A percentile compares a stretch with the other conserved stretches of the same genome.
These are phyloP conservation scores for Spongiforma sp. DNA, from an alignment of 1,284 basidiomycete species.

Conservation along the genomic window DNA sequence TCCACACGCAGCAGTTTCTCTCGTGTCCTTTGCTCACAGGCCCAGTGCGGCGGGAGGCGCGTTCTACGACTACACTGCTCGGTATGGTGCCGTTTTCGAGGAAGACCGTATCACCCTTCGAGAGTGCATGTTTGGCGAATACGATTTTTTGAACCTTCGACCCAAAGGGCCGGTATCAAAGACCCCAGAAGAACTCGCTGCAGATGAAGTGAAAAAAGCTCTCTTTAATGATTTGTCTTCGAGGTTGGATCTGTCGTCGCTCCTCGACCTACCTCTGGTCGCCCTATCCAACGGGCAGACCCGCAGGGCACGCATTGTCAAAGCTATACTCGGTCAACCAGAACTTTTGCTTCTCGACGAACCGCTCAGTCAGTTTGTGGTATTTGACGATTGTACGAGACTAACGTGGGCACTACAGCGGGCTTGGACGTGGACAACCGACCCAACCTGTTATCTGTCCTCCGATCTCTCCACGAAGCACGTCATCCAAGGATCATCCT, in stretches of 20 bases:
- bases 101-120: slow-evolving; percentile 78
- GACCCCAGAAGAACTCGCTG: slow-evolving; percentile 19
- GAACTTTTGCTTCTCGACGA: slow-evolving; percentile 85
- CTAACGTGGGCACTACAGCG: slow-evolving; percentile 49
- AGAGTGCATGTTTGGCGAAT: slow-evolving; percentile 69
- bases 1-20: slow-evolving; percentile 56
- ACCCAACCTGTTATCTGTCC: slow-evolving; percentile 58
- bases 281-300: slow-evolving; percentile 94
- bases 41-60: slow-evolving; percentile 61
- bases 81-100: slow-evolving; percentile 87
- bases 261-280: slow-evolving; percentile 84
- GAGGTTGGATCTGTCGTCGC: slow-evolving; percentile 57
- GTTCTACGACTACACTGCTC: slow-evolving; percentile 92
- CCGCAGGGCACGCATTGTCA: slow-evolving; percentile 82
- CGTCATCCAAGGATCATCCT: slow-evolving; percentile 71
- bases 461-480: slow-evolving; percentile 61
- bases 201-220: slow-evolving; percentile 23
- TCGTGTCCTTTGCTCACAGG: slow-evolving; percentile 79
- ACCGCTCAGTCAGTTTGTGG: slow-evolving; percentile 64
- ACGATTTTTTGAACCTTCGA: slow-evolving; percentile 39
- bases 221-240: slow-evolving; percentile 57
- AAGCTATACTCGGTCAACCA: slow-evolving; percentile 75
- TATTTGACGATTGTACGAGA: slow-evolving; percentile 5
- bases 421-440: slow-evolving; percentile 73
- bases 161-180: slow-evolving; percentile 28